A percentile compares a stretch with the other conserved stretches of the same genome.
Evolutionary conservation across 2,329 filamentous ascomycete species (phyloP).

Genomic region (Xylaria sp.): DNA sequence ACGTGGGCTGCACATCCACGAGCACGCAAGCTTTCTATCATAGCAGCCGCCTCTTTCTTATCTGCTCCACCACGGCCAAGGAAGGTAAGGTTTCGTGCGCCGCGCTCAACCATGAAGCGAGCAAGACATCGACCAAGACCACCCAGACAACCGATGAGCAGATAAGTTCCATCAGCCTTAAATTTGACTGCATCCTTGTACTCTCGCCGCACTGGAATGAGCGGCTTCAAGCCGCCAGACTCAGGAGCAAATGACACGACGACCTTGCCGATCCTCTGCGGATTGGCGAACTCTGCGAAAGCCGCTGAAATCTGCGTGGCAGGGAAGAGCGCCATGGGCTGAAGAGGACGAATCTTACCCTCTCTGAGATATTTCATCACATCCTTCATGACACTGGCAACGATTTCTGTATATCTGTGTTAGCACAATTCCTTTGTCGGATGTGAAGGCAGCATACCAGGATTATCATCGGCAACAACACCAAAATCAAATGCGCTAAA

Average conservation of each 20-base stretch:
- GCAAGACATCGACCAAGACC: constrained; percentile 51
- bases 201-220: constrained; percentile 25
- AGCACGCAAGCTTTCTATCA: constrained; percentile 40
- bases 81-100: constrained; percentile 49
- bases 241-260: constrained; percentile 27
- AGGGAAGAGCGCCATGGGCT: constrained; percentile 32
- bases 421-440: constrained; percentile 11
- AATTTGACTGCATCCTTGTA: constrained; percentile 30
- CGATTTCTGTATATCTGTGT: constrained; percentile 28
- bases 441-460: constrained; percentile 9
- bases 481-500: constrained; percentile 35
- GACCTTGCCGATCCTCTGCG: constrained; percentile 37
- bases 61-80: constrained; percentile 46
- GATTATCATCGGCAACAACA: constrained; percentile 32
- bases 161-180: constrained; percentile 39
- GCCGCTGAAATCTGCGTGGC: constrained; percentile 27
- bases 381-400: constrained; percentile 34
- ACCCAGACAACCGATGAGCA: constrained; percentile 44
- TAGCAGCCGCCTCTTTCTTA: constrained; percentile 43
- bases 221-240: neutral
- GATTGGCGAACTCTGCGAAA: constrained; percentile 36
- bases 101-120: constrained; percentile 49
- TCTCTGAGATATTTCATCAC: constrained; percentile 33
- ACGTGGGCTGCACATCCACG: constrained; percentile 44
- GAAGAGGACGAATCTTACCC: constrained; percentile 34